Percentiles rank a stretch among this genome's conserved stretches.
These are phyloP conservation scores for Pleurotus ostreatus DNA, from an alignment of 768 basidiomycete species.

Conservation along the genomic window DNA sequence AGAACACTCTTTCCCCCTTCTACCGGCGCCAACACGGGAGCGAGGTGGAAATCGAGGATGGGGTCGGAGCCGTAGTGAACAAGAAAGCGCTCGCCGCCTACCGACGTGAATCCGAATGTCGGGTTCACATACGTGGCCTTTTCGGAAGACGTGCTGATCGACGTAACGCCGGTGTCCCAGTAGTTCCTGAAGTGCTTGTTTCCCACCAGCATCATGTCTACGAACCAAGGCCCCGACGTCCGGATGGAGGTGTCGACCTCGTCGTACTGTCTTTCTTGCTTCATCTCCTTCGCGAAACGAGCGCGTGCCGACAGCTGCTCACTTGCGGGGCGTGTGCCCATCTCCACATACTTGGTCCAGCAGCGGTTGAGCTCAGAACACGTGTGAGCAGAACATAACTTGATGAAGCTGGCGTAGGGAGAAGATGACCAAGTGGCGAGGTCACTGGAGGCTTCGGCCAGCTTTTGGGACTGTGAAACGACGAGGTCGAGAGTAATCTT, in stretches of 20 bases:
- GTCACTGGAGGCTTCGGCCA: slow-evolving; percentile 27
- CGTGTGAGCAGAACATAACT: slow-evolving; percentile 34
- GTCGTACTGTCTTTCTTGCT: slow-evolving; percentile 8
- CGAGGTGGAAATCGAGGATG: slow-evolving; percentile 36
- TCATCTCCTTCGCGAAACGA: slow-evolving; percentile 18
- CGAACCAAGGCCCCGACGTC: slow-evolving; percentile 34
- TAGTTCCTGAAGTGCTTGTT: slow-evolving; percentile 24
- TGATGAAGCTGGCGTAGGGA: slow-evolving; percentile 32
- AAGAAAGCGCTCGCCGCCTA: slow-evolving; percentile 30
- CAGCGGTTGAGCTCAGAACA: slow-evolving; percentile 33
- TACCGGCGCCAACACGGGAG: slow-evolving; percentile 21
- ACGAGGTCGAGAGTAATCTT: slow-evolving; percentile 27
- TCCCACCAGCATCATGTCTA: slow-evolving; percentile 11
- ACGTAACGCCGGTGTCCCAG: slow-evolving; percentile 39
- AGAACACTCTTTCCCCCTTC: slow-evolving; percentile 7
- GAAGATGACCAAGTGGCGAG: slow-evolving; percentile 34
- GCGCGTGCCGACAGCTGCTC: slow-evolving; percentile 16
- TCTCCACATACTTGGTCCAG: slow-evolving; percentile 33
- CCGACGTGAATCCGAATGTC: slow-evolving; percentile 36
- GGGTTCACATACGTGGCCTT: slow-evolving; percentile 36
- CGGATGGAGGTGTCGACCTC: slow-evolving; percentile 13
- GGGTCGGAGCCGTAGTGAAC: slow-evolving; percentile 45
- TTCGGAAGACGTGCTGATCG: slow-evolving; percentile 10
- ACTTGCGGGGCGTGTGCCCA: slow-evolving; percentile 19
- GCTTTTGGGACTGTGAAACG: slow-evolving; percentile 32